These are phyloP conservation scores for Fraxinus velutina DNA, from an alignment of 305 asterid genomes.

Conservation along the genomic window DNA sequence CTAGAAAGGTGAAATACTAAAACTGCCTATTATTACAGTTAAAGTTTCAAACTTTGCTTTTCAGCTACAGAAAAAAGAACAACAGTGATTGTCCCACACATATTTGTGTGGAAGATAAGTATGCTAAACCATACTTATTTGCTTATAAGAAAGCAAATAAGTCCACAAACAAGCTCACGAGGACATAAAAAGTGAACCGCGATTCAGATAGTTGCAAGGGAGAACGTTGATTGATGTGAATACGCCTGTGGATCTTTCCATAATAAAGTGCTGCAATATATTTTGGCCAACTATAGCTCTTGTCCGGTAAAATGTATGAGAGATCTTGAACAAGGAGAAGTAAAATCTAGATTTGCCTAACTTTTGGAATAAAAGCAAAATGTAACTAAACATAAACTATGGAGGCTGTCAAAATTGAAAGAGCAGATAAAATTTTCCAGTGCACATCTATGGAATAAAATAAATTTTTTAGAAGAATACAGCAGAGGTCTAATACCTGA, in stretches of 20 bases:
- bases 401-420: not conserved
- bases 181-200: not conserved
- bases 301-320: not conserved
- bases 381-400: not conserved
- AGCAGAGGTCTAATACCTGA: conserved; percentile 51
- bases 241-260: not conserved
- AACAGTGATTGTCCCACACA: not conserved
- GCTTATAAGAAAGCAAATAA: not conserved
- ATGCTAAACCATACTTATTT: not conserved
- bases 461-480: conserved; percentile 1
- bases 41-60: not conserved
- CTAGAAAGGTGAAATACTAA: not conserved
- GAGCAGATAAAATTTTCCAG: not conserved
- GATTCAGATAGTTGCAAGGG: not conserved
- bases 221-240: not conserved
- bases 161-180: not conserved
- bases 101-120: not conserved
- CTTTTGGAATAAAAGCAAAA: not conserved
- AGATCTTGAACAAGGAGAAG: not conserved
- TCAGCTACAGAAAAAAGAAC: not conserved
- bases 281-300: not conserved
- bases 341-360: not conserved
- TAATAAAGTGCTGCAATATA: not conserved
- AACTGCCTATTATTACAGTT: not conserved
- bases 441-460: conserved; percentile 3